Base-by-base conservation (phyloP, 768 basidiomycete species). In the Tulasnella sp. region DNA sequence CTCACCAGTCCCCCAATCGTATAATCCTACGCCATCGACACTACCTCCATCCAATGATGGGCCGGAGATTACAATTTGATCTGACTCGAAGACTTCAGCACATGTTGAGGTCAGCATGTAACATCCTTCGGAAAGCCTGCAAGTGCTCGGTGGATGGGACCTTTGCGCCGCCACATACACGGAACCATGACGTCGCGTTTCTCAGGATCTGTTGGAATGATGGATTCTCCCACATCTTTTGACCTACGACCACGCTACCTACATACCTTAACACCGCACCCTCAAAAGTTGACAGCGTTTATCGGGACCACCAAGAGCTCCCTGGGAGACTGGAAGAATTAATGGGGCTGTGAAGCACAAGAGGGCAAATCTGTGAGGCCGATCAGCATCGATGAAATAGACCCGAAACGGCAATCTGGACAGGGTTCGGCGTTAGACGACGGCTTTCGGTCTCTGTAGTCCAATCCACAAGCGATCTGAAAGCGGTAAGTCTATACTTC, bases 131-230 rank as follows among this genome's bases (percentile, higher is more conserved):
- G 46, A 46, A 46, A 16, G 12, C n/a, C 18, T 20, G 5, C 50
- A 50, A 50, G 1, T 54, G 2, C 54, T 7, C 54, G 54, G 14
- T 46, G 16, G 16, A 46, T 46, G 46, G 6, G 46, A 46, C 16
- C 46, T 46, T 46, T 37, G 34, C 64, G 1, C 37, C 37, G 37
- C 37, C 64, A 69, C 64, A 69, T 69, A 31, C 18, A 11, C 64
- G 64, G 64, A 69, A 69, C 64, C 64, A 31, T 69, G 64, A 69
- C 64, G 64, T 31, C 64, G 64, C 64, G 28, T 69, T 34, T 69
- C 64, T 18, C 64, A 28, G 37, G 64, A 2, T 69, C 64, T 31
- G 64, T 18, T 37, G 11, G 5, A 37, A 7, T 4, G 46, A 69
- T 28, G 16, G 2, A 1, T 1, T 16, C 64, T 31, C 34, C 64